These are phyloP conservation scores for Fusarium verrucosum DNA, from an alignment of 2,329 filamentous ascomycete species.

Conservation along the genomic window DNA sequence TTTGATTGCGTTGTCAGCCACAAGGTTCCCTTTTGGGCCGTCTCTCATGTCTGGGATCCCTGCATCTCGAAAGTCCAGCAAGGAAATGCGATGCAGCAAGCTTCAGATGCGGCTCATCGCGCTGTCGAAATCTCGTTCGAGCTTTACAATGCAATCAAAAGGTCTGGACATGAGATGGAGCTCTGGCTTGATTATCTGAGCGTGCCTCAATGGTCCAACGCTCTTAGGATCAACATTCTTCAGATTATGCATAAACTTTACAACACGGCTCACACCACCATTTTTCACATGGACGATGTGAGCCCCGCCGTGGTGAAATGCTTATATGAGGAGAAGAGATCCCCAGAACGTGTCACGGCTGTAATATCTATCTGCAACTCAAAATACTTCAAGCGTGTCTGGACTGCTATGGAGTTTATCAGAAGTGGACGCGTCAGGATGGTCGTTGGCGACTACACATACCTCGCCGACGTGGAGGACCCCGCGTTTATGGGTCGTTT, in stretches of 20 bases:
- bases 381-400: neutral
- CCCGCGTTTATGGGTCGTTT: neutral
- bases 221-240: neutral
- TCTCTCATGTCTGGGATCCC: neutral
- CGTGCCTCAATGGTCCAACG: neutral
- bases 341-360: neutral
- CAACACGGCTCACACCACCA: neutral
- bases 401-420: slow-evolving; percentile 2
- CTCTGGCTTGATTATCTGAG: neutral
- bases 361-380: neutral
- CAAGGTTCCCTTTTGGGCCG: neutral
- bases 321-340: neutral
- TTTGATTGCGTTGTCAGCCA: neutral
- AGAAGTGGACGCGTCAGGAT: neutral
- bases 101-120: neutral
- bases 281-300: neutral
- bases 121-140: neutral
- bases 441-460: neutral
- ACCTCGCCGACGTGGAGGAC: neutral
- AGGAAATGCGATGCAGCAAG: neutral
- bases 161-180: neutral
- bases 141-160: neutral
- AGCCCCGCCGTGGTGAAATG: accelerated
- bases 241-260: neutral
- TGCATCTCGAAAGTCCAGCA: neutral